These are phyloP conservation scores for Sordariomycetes sp. DNA, from an alignment of 2,329 filamentous ascomycete genomes.

Conservation along the genomic window DNA sequence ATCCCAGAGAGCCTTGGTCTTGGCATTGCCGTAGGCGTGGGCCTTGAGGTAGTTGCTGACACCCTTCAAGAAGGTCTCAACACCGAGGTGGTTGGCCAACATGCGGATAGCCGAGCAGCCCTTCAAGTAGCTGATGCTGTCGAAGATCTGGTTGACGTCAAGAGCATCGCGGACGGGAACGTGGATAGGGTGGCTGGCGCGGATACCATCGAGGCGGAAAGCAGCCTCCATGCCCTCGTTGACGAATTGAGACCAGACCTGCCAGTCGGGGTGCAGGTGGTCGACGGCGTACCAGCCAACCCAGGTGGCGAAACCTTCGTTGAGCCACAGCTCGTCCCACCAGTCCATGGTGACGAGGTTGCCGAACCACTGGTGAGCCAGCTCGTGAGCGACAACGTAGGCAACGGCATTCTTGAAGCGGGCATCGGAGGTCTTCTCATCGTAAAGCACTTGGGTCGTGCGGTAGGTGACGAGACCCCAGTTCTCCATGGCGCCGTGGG, in stretches of 20 bases:
- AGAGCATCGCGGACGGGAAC: conserved; percentile 89
- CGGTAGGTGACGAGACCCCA: conserved; percentile 96
- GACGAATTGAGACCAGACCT: conserved; percentile 96
- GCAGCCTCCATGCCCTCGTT: conserved; percentile 90
- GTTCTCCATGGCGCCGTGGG: conserved; percentile 82
- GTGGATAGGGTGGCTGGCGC: conserved; percentile 91
- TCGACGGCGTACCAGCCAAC: conserved; percentile 92
- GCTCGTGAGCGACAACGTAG: conserved; percentile 95
- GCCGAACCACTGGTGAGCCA: conserved; percentile 94
- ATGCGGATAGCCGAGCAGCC: conserved; percentile 95
- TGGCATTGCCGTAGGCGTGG: conserved; percentile 84
- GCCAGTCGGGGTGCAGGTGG: conserved; percentile 90
- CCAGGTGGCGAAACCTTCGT: conserved; percentile 97
- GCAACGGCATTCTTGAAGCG: conserved; percentile 89
- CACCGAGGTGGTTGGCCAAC: conserved; percentile 83
- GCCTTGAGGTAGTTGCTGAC: conserved; percentile 83
- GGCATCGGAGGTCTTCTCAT: conserved; percentile 83
- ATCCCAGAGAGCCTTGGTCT: conserved; percentile 83
- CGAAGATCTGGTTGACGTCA: conserved; percentile 97
- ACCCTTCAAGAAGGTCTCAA: conserved; percentile 81
- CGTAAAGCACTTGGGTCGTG: conserved; percentile 92
- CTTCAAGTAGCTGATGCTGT: conserved; percentile 93
- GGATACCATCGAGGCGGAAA: conserved; percentile 80
- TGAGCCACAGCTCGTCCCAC: conserved; percentile 91
- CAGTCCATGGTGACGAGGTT: conserved; percentile 96